Conservation (phyloP, 2,329 filamentous ascomycete genomes). For the Colletotrichum truncatum region DNA sequence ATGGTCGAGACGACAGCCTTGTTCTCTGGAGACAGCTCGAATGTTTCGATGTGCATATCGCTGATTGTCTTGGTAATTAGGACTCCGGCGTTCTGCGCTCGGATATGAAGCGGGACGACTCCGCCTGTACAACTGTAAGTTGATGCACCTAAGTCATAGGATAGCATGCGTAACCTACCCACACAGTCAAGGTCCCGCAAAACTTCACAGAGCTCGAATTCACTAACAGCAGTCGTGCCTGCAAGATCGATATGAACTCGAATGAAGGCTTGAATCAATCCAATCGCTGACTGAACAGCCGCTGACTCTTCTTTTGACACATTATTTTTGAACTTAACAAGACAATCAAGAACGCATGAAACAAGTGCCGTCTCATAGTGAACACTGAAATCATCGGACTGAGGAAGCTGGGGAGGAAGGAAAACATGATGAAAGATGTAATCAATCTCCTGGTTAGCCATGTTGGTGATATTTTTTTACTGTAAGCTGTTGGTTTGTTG, state of each 20-base stretch:
- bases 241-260: background rate
- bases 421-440: conserved; percentile 39
- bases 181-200: background rate
- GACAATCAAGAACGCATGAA: background rate
- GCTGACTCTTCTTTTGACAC: background rate
- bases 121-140: background rate
- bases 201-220: background rate
- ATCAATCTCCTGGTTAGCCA: too few species aligned
- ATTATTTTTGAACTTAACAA: background rate
- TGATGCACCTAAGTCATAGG: background rate
- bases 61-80: conserved; percentile 35
- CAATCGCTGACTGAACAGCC: too few species aligned
- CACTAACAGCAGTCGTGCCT: background rate
- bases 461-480: background rate
- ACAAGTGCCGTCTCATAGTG: background rate
- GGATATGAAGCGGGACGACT: conserved; percentile 40
- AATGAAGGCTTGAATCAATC: background rate
- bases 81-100: conserved; percentile 45
- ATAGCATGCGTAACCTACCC: background rate
- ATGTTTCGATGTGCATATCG: conserved; percentile 39
- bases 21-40: conserved; percentile 44
- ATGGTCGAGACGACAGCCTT: conserved; percentile 34
- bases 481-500: too few species aligned
- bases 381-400: conserved; percentile 16
- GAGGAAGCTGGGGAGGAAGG: conserved; percentile 40